These are phyloP conservation scores for Nelumbo lutea DNA, from an alignment of 164 flowering plant genomes.

Conservation along the genomic window DNA sequence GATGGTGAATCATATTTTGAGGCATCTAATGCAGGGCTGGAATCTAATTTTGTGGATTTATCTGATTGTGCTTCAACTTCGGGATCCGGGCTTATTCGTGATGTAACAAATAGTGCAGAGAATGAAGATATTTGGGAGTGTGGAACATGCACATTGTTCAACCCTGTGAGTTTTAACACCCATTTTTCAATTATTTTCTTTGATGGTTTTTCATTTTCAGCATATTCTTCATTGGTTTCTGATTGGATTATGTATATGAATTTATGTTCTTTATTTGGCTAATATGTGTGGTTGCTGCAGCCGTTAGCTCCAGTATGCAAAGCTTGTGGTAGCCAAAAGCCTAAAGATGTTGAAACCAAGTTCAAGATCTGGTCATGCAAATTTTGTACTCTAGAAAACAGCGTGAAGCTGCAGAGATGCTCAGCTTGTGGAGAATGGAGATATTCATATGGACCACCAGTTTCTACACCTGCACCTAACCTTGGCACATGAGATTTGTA, in stretches of 20 bases:
- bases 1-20: slow-evolving; percentile 9
- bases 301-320: slow-evolving; percentile 64
- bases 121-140: slow-evolving; percentile 62
- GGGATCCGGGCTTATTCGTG: slow-evolving; percentile 6
- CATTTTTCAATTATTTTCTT: slow-evolving; percentile 1
- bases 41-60: slow-evolving; percentile 25
- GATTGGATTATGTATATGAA: too few species aligned
- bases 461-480: slow-evolving; percentile 41
- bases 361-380: slow-evolving; percentile 71
- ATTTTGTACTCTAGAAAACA: slow-evolving; percentile 83
- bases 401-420: slow-evolving; percentile 60
- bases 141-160: slow-evolving; percentile 67
- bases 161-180: slow-evolving; percentile 44
- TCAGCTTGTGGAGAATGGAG: slow-evolving; percentile 87
- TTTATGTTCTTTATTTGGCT: too few species aligned
- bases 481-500: slow-evolving; percentile 48
- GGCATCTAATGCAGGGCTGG: slow-evolving; percentile 10
- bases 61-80: slow-evolving; percentile 20
- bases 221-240: too few species aligned
- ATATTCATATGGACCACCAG: slow-evolving; percentile 78
- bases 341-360: slow-evolving; percentile 41
- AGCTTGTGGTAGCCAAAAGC: slow-evolving; percentile 51
- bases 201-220: neutral
- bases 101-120: slow-evolving; percentile 12
- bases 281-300: slow-evolving; percentile 34